Conservation (phyloP, 148 eudicot species). For the Vaccinium darrowii region DNA sequence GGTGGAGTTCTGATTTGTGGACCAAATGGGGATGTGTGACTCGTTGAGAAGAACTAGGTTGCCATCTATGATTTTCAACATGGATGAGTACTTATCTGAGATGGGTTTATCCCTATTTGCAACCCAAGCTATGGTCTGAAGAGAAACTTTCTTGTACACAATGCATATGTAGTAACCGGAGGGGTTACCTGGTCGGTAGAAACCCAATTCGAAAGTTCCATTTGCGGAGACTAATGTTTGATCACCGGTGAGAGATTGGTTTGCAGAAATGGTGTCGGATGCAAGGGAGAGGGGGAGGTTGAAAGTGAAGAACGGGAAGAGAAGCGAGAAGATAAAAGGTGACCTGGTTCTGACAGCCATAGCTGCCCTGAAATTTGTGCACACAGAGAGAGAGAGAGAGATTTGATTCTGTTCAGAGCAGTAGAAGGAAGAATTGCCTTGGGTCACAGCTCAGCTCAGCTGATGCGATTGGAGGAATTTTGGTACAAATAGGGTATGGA, state of each 20-base stretch:
- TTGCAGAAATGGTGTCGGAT: conserved; percentile 39
- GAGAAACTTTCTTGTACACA: conserved; percentile 39
- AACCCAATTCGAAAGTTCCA: conserved; percentile 42
- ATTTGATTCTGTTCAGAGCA: neutral
- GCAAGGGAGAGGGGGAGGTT: conserved; percentile 17
- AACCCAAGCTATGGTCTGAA: conserved; percentile 47
- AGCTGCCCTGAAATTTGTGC: neutral
- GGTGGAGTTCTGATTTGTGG: conserved; percentile 26
- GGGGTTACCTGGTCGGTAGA: conserved; percentile 42
- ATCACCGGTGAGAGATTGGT: conserved; percentile 39
- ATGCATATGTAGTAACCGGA: conserved; percentile 50
- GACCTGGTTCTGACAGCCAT: neutral
- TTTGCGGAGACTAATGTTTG: conserved; percentile 38
- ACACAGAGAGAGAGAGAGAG: neutral
- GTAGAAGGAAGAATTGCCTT: neutral
- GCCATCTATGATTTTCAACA: conserved; percentile 44
- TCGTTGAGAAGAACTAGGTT: conserved; percentile 42
- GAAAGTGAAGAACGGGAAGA: conserved; percentile 16
- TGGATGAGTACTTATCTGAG: conserved; percentile 27
- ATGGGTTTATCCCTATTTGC: conserved; percentile 50
- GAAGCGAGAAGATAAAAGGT: neutral
- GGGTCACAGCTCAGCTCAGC: neutral
- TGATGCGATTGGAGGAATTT: too few relatives aligned
- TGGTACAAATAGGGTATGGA: too few relatives aligned
- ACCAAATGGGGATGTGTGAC: conserved; percentile 38